A percentile compares a stretch with the other conserved stretches of the same genome.
phyloP scores from a whole-genome alignment of 169 alveolate genomes.

The Plasmodium billcollinsi region DNA sequence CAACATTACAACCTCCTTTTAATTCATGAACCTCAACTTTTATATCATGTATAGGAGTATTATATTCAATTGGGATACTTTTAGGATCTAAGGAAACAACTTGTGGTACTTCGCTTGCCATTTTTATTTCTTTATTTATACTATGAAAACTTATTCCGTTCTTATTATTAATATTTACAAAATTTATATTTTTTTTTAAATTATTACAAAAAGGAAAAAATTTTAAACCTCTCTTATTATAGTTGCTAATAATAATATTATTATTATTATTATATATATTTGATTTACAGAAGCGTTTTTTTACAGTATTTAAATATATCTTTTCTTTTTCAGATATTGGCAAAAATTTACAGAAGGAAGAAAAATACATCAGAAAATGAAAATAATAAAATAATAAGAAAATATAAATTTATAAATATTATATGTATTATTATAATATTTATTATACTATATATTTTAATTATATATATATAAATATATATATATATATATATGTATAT shows the following conservation, averaged over 20 bases:
- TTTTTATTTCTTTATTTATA: conserved; percentile 1
- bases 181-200: not conserved
- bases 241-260: no score
- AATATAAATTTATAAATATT: no score
- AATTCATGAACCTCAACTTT: conserved; percentile 29
- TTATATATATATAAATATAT: no score
- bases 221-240: not conserved
- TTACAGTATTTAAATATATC: conserved; percentile 6
- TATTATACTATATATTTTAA: no score
- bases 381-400: no score
- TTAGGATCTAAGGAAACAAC: conserved; percentile 52
- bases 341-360: no score
- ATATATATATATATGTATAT: no score
- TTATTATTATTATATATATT: not conserved
- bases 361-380: no score
- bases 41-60: conserved; percentile 39
- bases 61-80: conserved; percentile 45
- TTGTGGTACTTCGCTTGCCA: conserved; percentile 62
- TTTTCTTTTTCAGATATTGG: no score
- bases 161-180: not conserved
- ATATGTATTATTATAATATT: no score
- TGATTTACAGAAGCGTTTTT: conserved; percentile 10
- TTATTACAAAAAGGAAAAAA: not conserved
- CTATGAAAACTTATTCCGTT: not conserved
- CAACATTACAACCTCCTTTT: conserved; percentile 16